Evolutionary conservation across 306 rosid species (phyloP), one percentile per base, ranked within the genome.

Genomic region (Prosopis cineraria): DNA sequence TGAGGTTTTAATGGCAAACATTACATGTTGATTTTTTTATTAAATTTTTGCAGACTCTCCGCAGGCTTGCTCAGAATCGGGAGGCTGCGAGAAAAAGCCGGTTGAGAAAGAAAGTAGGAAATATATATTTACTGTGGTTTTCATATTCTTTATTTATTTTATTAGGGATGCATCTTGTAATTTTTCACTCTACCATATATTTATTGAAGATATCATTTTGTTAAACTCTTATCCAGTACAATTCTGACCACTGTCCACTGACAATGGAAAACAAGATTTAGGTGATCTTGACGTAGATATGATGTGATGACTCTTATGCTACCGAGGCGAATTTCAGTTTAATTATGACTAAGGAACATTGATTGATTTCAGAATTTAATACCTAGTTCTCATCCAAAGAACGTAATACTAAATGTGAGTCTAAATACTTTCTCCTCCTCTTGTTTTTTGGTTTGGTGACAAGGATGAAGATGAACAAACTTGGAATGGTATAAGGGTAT

Each of bases 41-140:
- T 55, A 22, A 30, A 74, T 78, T 80, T 6, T 76, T 82, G 83
- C 91, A 93, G 98, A 88, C 87, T 71, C 96, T 91, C 29, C 93
- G 98, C 8, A 83, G 98, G 84, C 93, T 93, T 44, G 96, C 98
- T 67, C 98, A 93, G 83, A 93, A 93, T 81, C 92, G 98, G 19
- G 98, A 93, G 83, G 98, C 98, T 40, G 98, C 98, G 19, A 88
- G 98, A 73, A 93, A 93, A 88, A 93, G 98, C 44, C 89, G 98
- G 40, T 43, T 93, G 87, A 87, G 96, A 83, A 93, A 93, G 86
- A 93, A 93, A 73, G 98, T 93, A 84, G 25, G 84, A 62, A 44
- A 37, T 8, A 73, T 64, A 2, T 45, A 53, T 67, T 30, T 50
- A 65, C 17, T 30, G 4, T 33, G 31, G 41, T 11, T 63, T 66